Evolutionary conservation across 306 rosid species (phyloP).

Genomic region (Ochetophila trinervis): DNA sequence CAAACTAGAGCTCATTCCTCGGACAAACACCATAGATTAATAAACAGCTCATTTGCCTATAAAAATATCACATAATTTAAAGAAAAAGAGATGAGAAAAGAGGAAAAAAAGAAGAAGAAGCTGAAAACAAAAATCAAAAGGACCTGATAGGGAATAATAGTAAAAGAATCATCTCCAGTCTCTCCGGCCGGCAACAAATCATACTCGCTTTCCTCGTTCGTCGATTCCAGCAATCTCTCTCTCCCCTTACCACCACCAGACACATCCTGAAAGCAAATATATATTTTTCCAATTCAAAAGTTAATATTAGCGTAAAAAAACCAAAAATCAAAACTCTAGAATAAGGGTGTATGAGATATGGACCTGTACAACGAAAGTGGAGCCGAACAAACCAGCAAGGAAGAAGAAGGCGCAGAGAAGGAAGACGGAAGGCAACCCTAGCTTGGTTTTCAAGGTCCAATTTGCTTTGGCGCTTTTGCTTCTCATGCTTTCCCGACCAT

Average conservation of each 20-base stretch:
- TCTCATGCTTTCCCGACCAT: slow-evolving; percentile 42
- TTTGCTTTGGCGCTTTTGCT: slow-evolving; percentile 42
- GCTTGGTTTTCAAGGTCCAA: slow-evolving; percentile 43
- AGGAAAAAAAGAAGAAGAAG: not conserved
- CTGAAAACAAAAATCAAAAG: not conserved
- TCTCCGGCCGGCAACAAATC: slow-evolving; percentile 50
- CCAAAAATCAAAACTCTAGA: not conserved
- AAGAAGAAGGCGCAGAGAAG: slow-evolving; percentile 64
- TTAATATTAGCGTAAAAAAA: slow-evolving; percentile 1
- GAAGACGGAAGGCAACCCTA: slow-evolving; percentile 40
- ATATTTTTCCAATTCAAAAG: not conserved
- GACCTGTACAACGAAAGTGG: slow-evolving; percentile 43
- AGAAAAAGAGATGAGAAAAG: not conserved
- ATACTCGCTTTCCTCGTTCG: slow-evolving; percentile 27
- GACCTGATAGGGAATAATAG: slow-evolving; percentile 91
- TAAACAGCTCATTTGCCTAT: not conserved
- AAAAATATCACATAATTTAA: not conserved
- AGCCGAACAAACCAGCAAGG: slow-evolving; percentile 64
- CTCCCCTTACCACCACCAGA: slow-evolving; percentile 31
- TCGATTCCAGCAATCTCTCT: slow-evolving; percentile 47
- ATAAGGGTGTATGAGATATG: slow-evolving; percentile 8
- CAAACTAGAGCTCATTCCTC: not conserved
- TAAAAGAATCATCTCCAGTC: slow-evolving; percentile 65
- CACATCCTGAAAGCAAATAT: slow-evolving; percentile 31
- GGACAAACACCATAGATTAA: not conserved